Percentiles rank a stretch among this genome's conserved stretches.
Conservation (phyloP, 106 monocot species). For the Phalaenopsis aphrodite region DNA sequence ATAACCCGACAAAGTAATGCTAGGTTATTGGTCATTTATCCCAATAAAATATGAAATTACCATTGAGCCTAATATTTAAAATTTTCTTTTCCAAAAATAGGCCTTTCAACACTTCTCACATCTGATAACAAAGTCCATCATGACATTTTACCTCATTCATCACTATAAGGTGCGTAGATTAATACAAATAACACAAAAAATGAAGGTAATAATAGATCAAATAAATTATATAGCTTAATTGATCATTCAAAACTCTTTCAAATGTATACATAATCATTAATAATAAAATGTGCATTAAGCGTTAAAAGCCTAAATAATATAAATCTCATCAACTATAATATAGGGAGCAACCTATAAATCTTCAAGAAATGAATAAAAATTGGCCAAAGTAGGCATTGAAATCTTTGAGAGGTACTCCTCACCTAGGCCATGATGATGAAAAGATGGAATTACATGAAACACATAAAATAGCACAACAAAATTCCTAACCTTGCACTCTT, state of each 20-base stretch:
- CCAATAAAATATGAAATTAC: too few species aligned
- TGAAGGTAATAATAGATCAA: background rate
- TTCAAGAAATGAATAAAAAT: background rate
- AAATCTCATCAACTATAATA: background rate
- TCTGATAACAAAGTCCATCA: background rate
- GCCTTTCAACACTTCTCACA: too few species aligned
- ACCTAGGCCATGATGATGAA: background rate
- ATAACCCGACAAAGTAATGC: too few species aligned
- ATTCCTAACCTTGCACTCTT: background rate
- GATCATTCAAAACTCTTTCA: background rate
- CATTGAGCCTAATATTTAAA: too few species aligned
- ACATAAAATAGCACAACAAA: background rate
- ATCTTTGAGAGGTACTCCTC: background rate
- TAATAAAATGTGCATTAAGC: background rate
- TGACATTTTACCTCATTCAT: background rate
- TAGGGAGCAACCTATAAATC: background rate
- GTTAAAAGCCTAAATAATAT: background rate
- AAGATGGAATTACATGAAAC: background rate
- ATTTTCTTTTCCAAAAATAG: too few species aligned
- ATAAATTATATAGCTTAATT: background rate
- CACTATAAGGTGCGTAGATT: background rate
- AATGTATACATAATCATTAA: background rate
- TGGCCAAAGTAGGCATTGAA: background rate
- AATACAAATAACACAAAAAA: background rate
- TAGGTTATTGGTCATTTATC: too few species aligned